A percentile compares a stretch with the other conserved stretches of the same genome.
These are phyloP conservation scores for Fusarium nodosum DNA, from an alignment of 2,329 filamentous ascomycete species.

Conservation along the genomic window DNA sequence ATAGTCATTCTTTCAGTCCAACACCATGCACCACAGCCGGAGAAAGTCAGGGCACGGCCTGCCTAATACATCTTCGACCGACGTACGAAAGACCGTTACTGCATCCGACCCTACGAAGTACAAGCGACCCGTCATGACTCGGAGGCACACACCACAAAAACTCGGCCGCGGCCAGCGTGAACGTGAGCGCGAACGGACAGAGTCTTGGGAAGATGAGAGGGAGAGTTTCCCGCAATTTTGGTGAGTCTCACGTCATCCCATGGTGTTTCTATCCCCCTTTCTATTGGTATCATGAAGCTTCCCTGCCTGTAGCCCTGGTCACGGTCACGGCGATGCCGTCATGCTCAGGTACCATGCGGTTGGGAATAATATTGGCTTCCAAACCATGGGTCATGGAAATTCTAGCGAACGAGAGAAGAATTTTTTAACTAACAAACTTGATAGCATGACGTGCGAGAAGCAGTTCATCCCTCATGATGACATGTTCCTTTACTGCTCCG, in stretches of 20 bases:
- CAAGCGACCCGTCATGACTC: conserved; percentile 62
- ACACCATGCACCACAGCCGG: conserved; percentile 68
- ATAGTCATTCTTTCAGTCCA: conserved; percentile 17
- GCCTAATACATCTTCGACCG: conserved; percentile 67
- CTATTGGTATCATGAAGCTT: conserved; percentile 26
- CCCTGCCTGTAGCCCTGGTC: conserved; percentile 37
- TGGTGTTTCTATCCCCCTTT: conserved; percentile 17
- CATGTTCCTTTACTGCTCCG: conserved; percentile 72
- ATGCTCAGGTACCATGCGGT: conserved; percentile 34
- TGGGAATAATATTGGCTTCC: conserved; percentile 6
- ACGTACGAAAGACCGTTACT: conserved; percentile 65
- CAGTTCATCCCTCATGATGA: conserved; percentile 72
- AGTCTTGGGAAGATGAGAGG: conserved; percentile 69
- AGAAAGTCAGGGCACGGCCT: conserved; percentile 69
- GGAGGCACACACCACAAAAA: conserved; percentile 63
- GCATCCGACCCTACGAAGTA: conserved; percentile 62
- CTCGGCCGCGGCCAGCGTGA: conserved; percentile 65
- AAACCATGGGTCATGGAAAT: conserved; percentile 1
- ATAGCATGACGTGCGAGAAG: conserved; percentile 76
- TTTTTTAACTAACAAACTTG: conserved; percentile 39
- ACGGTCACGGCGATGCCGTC: conserved; percentile 35
- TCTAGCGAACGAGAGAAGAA: not conserved
- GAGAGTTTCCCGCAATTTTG: conserved; percentile 76
- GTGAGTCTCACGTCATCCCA: conserved; percentile 60
- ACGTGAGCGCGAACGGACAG: conserved; percentile 64